These are phyloP conservation scores for Knufia fluminis DNA, from an alignment of 2,329 filamentous ascomycete genomes.

Conservation along the genomic window DNA sequence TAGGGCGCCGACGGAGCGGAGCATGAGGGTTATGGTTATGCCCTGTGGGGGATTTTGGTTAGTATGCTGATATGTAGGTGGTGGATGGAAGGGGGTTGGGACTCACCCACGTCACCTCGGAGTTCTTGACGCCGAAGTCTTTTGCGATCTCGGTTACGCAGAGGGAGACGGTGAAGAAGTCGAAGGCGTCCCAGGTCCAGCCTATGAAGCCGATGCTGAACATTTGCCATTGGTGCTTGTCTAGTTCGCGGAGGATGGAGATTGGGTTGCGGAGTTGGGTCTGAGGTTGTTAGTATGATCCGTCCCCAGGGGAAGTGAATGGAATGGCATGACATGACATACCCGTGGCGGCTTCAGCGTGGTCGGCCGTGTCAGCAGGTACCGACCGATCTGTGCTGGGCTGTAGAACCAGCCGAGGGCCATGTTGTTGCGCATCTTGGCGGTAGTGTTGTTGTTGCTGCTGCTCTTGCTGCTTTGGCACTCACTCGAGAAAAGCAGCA, in stretches of 20 bases:
- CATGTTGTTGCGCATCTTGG: slow-evolving; percentile 27
- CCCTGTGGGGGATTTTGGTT: slow-evolving; percentile 19
- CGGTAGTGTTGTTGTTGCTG: neutral
- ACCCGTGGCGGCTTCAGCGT: slow-evolving; percentile 28
- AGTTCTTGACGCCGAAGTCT: slow-evolving; percentile 43
- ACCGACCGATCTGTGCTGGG: slow-evolving; percentile 26
- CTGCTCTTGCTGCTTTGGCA: no score
- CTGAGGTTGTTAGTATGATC: neutral
- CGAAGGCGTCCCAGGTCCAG: slow-evolving; percentile 50
- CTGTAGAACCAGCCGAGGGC: slow-evolving; percentile 28
- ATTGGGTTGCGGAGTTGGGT: slow-evolving; percentile 42
- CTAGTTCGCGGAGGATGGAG: slow-evolving; percentile 42
- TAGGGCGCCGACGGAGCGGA: slow-evolving; percentile 48
- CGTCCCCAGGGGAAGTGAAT: no score
- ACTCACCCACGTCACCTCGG: slow-evolving; percentile 49
- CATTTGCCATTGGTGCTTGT: slow-evolving; percentile 50
- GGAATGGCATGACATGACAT: neutral
- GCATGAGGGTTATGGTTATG: slow-evolving; percentile 48
- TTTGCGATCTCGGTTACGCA: slow-evolving; percentile 45
- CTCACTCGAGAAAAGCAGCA: no score
- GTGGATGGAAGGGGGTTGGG: neutral
- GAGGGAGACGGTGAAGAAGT: slow-evolving; percentile 53
- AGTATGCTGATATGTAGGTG: neutral
- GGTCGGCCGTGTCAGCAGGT: slow-evolving; percentile 28
- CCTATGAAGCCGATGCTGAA: slow-evolving; percentile 32